Evolutionary conservation across 139 green algal genomes (phyloP), one percentile per base, ranked within the genome.

Genomic region (Chlorella sp.): DNA sequence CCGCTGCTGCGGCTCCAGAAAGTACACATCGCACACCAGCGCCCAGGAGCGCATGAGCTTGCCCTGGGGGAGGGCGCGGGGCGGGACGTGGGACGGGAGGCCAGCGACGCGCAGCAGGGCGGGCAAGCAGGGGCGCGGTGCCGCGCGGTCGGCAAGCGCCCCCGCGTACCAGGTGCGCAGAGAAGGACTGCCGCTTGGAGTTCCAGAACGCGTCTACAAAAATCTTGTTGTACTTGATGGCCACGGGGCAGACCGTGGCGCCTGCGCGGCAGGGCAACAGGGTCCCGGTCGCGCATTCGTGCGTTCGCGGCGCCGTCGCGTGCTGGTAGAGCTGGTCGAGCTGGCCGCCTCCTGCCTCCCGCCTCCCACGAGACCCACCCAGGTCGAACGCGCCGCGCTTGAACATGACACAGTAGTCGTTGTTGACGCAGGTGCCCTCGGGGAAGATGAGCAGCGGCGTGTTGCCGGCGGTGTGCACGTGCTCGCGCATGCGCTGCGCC

Each of bases 181-280:
- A 93, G 86, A 98, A 98, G n/a, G 94, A 95, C 87, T 97, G 89
- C 5, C 83, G 70, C 70, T 87, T 88, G 74, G 80, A 92, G 84
- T 98, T 98, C 96, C 96, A 99, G 77, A 99, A 99, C 14, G 96
- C 95, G 61, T 99, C 96, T 46, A 99, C 96, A 78, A 99, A 99
- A 15, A 97, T 97, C 79, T 98, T 99, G 91, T 99, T 98, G 92
- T 99, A 99, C 89, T 98, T 98, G 83, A 99, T 98, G 66, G 95
- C 95, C 0, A 99, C 80, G 1, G 95, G 95, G 89, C 89, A 95
- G n/a, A 94, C 88, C 2, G 79, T 85, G 53, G 81, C 82, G 17
- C 74, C 74, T 78, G 72, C 56, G 15, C 21, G 48, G 21, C 17
- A 21, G 17, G 48, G 21, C 17, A 58, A 58, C 17, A 58, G 21